These are phyloP conservation scores for Myxozyma kluyveri DNA, from an alignment of 805 yeast genomes.

Conservation along the genomic window DNA sequence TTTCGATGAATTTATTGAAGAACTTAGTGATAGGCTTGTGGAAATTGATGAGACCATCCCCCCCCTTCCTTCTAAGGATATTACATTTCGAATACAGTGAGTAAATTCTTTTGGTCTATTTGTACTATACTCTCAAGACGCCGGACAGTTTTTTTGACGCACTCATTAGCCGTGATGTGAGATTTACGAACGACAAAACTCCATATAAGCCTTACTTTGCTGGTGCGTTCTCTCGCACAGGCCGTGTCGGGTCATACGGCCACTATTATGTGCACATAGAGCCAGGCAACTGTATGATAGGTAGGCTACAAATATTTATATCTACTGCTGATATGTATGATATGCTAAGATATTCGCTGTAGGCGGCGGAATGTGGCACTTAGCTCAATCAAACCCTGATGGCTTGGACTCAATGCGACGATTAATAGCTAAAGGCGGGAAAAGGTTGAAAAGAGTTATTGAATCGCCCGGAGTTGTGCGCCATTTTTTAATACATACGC, in stretches of 20 bases:
- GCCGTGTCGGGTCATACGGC: slow-evolving; percentile 29
- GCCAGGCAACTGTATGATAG: slow-evolving; percentile 20
- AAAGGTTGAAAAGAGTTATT: slow-evolving; percentile 17
- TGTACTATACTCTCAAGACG: background rate
- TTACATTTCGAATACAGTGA: slow-evolving; percentile 28
- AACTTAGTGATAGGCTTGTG: slow-evolving; percentile 12
- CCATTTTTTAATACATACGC: slow-evolving; percentile 8
- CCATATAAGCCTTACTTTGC: slow-evolving; percentile 32
- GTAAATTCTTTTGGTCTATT: background rate
- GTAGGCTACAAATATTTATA: background rate
- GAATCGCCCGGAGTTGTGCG: slow-evolving; percentile 9
- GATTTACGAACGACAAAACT: slow-evolving; percentile 29
- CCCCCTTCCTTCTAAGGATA: slow-evolving; percentile 27
- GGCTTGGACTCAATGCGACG: slow-evolving; percentile 23
- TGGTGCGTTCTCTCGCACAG: slow-evolving; percentile 31
- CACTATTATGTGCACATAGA: slow-evolving; percentile 31
- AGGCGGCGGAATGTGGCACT: slow-evolving; percentile 28
- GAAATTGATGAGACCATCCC: slow-evolving; percentile 29
- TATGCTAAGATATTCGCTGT: background rate
- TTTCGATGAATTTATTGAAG: slow-evolving; percentile 29
- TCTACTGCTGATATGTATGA: background rate
- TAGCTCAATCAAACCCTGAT: slow-evolving; percentile 16
- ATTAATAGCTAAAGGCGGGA: slow-evolving; percentile 23
- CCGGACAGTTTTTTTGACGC: background rate
- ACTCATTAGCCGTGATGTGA: slow-evolving; percentile 22